Evolutionary conservation across 108 stramenopile genomes (phyloP).

Genomic region (Nitzschia putrida): DNA sequence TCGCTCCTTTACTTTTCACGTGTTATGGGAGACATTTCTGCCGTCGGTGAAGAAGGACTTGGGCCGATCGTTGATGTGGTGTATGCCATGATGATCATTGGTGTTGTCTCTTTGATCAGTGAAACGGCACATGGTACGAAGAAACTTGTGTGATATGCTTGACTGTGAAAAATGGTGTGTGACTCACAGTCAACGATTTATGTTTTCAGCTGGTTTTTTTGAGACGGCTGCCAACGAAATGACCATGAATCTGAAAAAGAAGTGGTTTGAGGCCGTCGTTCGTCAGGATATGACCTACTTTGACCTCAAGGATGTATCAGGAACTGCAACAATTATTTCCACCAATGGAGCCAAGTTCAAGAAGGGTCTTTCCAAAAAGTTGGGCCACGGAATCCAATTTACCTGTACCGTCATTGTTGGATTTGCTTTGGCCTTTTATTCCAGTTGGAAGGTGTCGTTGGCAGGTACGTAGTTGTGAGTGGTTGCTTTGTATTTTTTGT

Average conservation of each 20-base stretch:
- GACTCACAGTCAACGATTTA: neutral
- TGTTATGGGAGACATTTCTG: constrained; percentile 48
- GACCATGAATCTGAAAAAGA: constrained; percentile 36
- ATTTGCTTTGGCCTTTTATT: constrained; percentile 45
- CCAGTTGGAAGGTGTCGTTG: constrained; percentile 41
- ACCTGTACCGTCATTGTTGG: constrained; percentile 41
- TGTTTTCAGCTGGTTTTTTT: constrained; percentile 24
- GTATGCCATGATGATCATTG: constrained; percentile 50
- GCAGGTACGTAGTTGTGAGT: neutral
- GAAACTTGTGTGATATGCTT: neutral
- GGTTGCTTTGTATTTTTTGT: too few relatives aligned
- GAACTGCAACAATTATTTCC: constrained; percentile 44
- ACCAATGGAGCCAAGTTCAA: constrained; percentile 47
- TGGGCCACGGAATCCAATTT: constrained; percentile 46
- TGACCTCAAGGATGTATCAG: constrained; percentile 54
- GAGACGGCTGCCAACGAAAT: constrained; percentile 49
- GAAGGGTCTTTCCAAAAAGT: constrained; percentile 44
- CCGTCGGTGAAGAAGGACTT: constrained; percentile 31
- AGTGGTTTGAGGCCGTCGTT: constrained; percentile 59
- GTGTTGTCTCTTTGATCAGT: constrained; percentile 35
- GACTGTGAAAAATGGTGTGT: neutral
- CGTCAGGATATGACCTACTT: constrained; percentile 61
- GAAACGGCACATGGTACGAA: constrained; percentile 38
- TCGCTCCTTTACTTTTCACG: constrained; percentile 49
- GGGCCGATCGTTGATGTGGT: constrained; percentile 33